Conservation (phyloP, 768 basidiomycete species). For the Coprinopsis sp. region DNA sequence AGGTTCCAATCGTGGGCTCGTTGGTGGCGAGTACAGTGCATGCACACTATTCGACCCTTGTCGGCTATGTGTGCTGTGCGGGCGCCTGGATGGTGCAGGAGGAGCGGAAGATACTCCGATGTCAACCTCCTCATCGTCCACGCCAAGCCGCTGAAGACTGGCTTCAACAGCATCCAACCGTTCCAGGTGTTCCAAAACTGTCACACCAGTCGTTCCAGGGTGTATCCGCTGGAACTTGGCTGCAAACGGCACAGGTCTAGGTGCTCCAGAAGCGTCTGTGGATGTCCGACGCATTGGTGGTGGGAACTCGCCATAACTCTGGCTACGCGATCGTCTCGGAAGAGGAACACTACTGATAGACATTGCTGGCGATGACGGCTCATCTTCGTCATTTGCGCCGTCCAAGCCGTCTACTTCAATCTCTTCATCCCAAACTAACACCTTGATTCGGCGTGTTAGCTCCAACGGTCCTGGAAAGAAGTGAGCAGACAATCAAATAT, state of each 20-base stretch:
- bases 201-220: conserved; percentile 83
- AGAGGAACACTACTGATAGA: conserved; percentile 61
- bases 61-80: conserved; percentile 14
- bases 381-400: conserved; percentile 28
- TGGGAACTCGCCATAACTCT: conserved; percentile 69
- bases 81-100: conserved; percentile 24
- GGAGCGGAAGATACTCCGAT: conserved; percentile 45
- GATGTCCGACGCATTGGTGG: conserved; percentile 64
- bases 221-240: conserved; percentile 82
- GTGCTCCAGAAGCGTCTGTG: conserved; percentile 56
- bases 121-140: conserved; percentile 58
- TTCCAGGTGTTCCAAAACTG: conserved; percentile 80
- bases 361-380: conserved; percentile 50
- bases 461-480: conserved; percentile 71
- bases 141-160: conserved; percentile 67
- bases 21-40: conserved; percentile 51
- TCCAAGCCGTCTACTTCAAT: conserved; percentile 63
- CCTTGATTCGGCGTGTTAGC: conserved; percentile 75
- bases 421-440: conserved; percentile 84
- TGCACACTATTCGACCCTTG: conserved; percentile 19
- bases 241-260: conserved; percentile 77
- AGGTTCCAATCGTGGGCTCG: conserved; percentile 53
- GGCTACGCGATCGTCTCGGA: conserved; percentile 51
- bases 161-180: conserved; percentile 80
- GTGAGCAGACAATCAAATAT: conserved; percentile 12